Conservation (phyloP, 495 filamentous ascomycete species). For the Bathelium albidoporum region DNA sequence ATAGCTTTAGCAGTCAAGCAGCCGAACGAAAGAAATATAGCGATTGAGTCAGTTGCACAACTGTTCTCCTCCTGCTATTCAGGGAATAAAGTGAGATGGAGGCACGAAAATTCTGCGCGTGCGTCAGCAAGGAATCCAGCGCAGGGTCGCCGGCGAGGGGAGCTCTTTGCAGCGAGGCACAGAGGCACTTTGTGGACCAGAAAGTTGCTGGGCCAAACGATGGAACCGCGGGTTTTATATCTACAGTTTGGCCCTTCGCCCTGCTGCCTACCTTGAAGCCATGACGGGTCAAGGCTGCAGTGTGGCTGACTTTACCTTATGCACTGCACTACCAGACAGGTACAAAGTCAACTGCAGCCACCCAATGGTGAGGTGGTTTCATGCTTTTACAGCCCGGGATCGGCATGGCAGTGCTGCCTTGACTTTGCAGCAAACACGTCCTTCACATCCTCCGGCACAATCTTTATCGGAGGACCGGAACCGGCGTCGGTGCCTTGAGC, state of each 20-base stretch:
- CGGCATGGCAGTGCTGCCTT: neutral
- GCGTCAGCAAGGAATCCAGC: neutral
- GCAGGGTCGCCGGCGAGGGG: too few relatives aligned
- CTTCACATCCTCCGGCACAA: too few relatives aligned
- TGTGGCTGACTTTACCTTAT: slow-evolving; percentile 1
- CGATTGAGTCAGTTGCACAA: too few relatives aligned
- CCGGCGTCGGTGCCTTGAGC: too few relatives aligned
- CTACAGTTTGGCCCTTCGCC: neutral
- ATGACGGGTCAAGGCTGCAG: neutral
- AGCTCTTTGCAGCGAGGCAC: neutral
- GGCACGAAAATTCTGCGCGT: neutral
- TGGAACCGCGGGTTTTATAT: too few relatives aligned
- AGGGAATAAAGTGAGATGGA: too few relatives aligned
- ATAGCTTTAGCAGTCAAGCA: too few relatives aligned
- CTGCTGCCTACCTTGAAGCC: neutral
- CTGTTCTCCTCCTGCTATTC: too few relatives aligned
- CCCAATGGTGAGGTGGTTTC: neutral
- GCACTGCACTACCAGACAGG: neutral
- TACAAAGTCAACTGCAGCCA: neutral
- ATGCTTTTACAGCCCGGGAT: neutral
- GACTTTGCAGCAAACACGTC: neutral
- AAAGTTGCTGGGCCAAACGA: too few relatives aligned
- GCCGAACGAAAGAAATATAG: too few relatives aligned
- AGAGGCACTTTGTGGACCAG: too few relatives aligned
- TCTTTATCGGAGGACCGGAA: too few relatives aligned